phyloP scores from a whole-genome alignment of 257 asterid species.

The Solanum tarapatanum region DNA sequence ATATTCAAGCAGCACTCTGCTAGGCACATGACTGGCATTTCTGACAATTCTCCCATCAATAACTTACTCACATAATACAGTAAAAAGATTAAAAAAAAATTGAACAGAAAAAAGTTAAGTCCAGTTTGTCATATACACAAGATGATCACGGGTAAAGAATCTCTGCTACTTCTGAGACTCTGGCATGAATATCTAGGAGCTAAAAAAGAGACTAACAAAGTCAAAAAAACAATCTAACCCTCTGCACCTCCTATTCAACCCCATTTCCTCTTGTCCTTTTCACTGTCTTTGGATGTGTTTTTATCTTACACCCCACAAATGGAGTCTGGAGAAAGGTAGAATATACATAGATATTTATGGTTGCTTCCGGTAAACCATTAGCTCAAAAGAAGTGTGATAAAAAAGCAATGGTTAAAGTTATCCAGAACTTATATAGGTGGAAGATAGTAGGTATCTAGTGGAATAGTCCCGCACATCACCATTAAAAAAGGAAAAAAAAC shows the following conservation, averaged over 20 bases:
- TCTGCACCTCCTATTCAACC: not conserved
- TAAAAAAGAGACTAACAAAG: not conserved
- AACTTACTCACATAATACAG: not conserved
- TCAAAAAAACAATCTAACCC: not conserved
- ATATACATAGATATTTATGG: not conserved
- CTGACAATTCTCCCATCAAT: not conserved
- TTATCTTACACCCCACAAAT: not conserved
- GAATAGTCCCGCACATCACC: not conserved
- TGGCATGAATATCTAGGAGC: constrained; percentile 1
- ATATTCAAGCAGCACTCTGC: not conserved
- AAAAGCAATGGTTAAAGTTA: not conserved
- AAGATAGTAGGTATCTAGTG: not conserved
- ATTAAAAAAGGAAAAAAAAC: not conserved
- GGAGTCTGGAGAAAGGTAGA: not conserved
- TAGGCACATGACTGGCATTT: not conserved
- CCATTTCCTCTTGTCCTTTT: not conserved
- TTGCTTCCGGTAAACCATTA: not conserved
- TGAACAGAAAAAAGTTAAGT: not conserved
- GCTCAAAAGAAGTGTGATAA: not conserved
- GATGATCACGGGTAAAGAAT: constrained; percentile 8
- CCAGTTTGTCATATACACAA: not conserved
- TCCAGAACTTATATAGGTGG: not conserved
- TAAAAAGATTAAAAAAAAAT: not conserved
- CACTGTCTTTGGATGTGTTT: not conserved
- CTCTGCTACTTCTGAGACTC: constrained; percentile 3